Percentiles rank a stretch among this genome's conserved stretches.
Evolutionary conservation across 371 early-diverging fungal genomes (phyloP).

Genomic region (Mortierella sp.): DNA sequence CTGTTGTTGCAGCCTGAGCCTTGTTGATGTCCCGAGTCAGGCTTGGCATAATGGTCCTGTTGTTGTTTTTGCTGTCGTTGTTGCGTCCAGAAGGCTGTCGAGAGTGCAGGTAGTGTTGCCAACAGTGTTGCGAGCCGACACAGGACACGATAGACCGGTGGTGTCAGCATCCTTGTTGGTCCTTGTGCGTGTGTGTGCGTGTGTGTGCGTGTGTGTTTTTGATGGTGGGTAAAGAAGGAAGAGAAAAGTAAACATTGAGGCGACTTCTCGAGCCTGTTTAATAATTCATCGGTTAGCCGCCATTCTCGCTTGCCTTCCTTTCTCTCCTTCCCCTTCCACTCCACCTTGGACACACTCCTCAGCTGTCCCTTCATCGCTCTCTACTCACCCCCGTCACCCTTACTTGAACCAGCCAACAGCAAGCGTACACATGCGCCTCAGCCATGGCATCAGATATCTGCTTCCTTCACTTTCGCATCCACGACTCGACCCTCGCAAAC

Average conservation of each 20-base stretch:
- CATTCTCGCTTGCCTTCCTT: background rate
- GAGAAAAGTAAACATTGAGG: background rate
- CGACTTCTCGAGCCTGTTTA: background rate
- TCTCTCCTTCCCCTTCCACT: background rate
- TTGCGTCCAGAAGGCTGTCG: background rate
- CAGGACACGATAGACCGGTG: background rate
- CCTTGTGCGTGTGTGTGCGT: too few species aligned
- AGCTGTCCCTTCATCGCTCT: background rate
- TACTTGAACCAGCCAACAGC: background rate
- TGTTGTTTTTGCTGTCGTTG: background rate
- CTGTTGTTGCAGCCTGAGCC: background rate
- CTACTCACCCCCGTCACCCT: too few species aligned
- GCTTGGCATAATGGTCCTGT: background rate
- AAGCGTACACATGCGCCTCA: background rate
- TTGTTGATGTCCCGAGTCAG: background rate
- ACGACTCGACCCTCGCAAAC: conserved; percentile 1
- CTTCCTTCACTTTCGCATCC: conserved; percentile 42
- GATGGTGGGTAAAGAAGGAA: background rate
- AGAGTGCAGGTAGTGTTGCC: background rate
- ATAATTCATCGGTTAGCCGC: background rate
- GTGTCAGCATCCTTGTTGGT: background rate
- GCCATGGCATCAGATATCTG: conserved; percentile 20
- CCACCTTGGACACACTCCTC: background rate
- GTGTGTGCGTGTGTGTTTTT: background rate
- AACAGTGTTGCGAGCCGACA: background rate